Percentiles rank a stretch among this genome's conserved stretches.
Conservation (phyloP, 2,329 filamentous ascomycete genomes). For the Trichophyton mentagrophytes region DNA sequence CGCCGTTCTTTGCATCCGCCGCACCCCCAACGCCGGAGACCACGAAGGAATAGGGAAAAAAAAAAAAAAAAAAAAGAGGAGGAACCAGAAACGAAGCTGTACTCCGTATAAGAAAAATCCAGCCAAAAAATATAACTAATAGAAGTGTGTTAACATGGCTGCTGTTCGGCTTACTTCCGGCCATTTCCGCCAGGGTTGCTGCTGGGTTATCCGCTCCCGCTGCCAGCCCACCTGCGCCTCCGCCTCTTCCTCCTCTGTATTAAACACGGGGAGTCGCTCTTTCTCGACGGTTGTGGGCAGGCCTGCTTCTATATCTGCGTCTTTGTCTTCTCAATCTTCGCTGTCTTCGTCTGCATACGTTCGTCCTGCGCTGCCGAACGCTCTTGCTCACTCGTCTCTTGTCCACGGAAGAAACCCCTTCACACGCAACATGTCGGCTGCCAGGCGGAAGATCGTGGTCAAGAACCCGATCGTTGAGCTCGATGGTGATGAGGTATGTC, state of each 20-base stretch:
- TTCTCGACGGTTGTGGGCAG: constrained; percentile 7
- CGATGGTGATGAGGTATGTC: constrained; percentile 57
- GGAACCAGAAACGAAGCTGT: neutral
- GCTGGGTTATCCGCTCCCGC: constrained; percentile 15
- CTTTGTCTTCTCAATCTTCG: constrained; percentile 17
- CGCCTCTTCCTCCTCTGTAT: neutral
- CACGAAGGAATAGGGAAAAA: neutral
- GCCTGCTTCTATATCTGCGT: constrained; percentile 10
- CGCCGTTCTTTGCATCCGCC: no score
- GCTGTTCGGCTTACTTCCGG: constrained; percentile 30
- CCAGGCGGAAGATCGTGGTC: constrained; percentile 84
- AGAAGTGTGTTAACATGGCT: constrained; percentile 17
- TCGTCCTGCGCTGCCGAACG: constrained; percentile 15
- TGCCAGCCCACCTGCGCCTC: constrained; percentile 9
- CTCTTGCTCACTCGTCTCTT: constrained; percentile 5
- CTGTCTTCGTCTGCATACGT: constrained; percentile 18
- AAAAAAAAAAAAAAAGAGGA: neutral
- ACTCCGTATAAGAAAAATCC: neutral
- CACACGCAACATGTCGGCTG: constrained; percentile 35
- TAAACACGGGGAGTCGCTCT: constrained; percentile 7
- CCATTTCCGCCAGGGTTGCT: constrained; percentile 23
- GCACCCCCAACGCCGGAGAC: no score
- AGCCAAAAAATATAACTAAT: neutral
- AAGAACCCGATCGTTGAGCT: constrained; percentile 98
- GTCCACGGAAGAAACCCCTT: neutral